Base-by-base conservation (phyloP, 495 filamentous ascomycete genomes). In the Penicillium canariense region DNA sequence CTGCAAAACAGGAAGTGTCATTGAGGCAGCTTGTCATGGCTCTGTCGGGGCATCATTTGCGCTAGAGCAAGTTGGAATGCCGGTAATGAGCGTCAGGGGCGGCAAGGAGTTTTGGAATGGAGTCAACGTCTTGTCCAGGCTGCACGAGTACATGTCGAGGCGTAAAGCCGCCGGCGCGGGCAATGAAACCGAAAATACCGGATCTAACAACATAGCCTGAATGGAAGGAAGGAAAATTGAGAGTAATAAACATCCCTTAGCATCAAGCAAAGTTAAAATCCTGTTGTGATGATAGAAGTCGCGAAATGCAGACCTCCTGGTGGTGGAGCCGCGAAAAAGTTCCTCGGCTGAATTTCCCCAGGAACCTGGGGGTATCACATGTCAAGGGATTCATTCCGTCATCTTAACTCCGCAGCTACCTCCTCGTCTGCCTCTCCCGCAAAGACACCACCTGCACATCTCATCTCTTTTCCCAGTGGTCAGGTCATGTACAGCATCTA, bases 21-120 rank as follows among this genome's bases (percentile, higher is more conserved):
- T 60, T 12, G 25, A 63, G 25, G 71, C 71, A 18, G 61, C 64
- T 30, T 65, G 59, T 35, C 65, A 63, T 43, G 71, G 66, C 9
- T 28, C 59, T 28, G 68, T 74, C 18, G 66, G 57, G 5, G 62
- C 71, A 14, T 74, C 70, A 5, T 74, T 68, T 56, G 65, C 67
- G 0, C 45, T 74, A 5, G 72, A 74, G 49, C 72, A 75, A 38
- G 62, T 73, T 15, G 72, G 71, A 0, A 62, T 68, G 40, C 71
- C 72, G 27, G 27, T 30, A 32, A 52, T 11, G 28, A 65, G 10
- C 11, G 32, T 34, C 4, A 25, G 44, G 14, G 48, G 26, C 12
- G 48, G 46, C 17, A 35, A 32, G 11, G 66, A 70, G 17, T 22
- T 62, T 25, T 72, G 68, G 68, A 70, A 68, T 42, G 60, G 53